Conservation (phyloP, 73 alveolate species). For the Tetrahymena thermophila region DNA sequence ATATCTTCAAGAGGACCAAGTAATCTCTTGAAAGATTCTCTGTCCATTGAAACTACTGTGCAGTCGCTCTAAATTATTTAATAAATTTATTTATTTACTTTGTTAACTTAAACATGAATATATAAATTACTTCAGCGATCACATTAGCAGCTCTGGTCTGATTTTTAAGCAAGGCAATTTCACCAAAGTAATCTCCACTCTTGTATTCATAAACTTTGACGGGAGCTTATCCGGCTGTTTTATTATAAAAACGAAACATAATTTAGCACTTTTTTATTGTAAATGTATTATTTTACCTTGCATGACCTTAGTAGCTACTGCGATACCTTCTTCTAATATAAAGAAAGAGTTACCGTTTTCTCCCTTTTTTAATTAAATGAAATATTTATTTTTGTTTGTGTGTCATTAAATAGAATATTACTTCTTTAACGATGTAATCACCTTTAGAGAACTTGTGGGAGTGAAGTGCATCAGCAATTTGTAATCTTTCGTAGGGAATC, state of each 20-base stretch:
- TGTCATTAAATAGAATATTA: background rate
- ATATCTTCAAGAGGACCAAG: constrained; percentile 78
- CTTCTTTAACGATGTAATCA: constrained; percentile 25
- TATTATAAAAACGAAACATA: constrained; percentile 38
- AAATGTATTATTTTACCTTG: constrained; percentile 46
- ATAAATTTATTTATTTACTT: constrained; percentile 60
- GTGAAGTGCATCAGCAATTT: constrained; percentile 76
- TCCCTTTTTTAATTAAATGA: constrained; percentile 49
- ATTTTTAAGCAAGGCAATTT: constrained; percentile 85
- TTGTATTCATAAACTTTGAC: constrained; percentile 72
- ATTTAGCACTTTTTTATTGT: constrained; percentile 40
- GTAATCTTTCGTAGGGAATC: constrained; percentile 79
- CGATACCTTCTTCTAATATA: constrained; percentile 72
- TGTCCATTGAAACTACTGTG: constrained; percentile 50
- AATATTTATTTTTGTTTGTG: background rate
- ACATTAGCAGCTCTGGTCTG: constrained; percentile 93
- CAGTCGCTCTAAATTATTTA: constrained; percentile 44
- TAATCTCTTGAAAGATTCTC: constrained; percentile 64
- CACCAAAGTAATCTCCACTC: constrained; percentile 94
- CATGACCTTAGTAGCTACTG: constrained; percentile 53
- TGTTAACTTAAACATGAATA: constrained; percentile 31
- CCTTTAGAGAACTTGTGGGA: constrained; percentile 17
- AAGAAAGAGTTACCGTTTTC: constrained; percentile 62
- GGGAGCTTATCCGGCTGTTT: constrained; percentile 69
- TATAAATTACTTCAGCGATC: constrained; percentile 46